Base-by-base conservation (phyloP, 1,139 yeast genomes). In the Blastobotrys malaysiensis region DNA sequence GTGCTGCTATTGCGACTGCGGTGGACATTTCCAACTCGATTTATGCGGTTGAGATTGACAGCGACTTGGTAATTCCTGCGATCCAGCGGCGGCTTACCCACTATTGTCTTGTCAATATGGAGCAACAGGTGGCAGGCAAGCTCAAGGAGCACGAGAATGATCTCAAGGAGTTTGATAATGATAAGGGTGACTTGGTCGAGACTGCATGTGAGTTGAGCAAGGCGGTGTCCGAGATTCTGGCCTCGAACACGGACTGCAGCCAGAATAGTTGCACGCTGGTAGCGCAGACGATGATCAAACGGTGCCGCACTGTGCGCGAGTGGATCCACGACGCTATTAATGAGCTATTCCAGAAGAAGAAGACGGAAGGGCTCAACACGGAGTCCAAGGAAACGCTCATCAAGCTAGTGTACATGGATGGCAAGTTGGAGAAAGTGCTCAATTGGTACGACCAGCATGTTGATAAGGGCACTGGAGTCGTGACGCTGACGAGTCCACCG, bases 51-150 rank as follows among this genome's bases (percentile, higher is more conserved):
- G 96, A 88, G 62, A 73, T 88, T 53, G 96, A 89, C 65, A 80
- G 81, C 60, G 86, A 81, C 51, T 70, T 78, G 56, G 78, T 88
- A 55, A 81, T 88, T 16, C 90, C 85, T 59, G 83, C 82, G 58
- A 75, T 90, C 50, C 81, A 86, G 26, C 87, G 90, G 45, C 80
- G 91, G 67, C 81, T 90, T 58, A 95, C 95, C 0, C 80, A 87
- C 57, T 86, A 86, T 65, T 76, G 91, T 64, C 84, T 90, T 85
- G 80, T 86, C 64, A 90, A 90, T 66, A 84, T 90, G 86, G 91
- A 88, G 52, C 52, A 58, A 14, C 52, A 61, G 16, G 62, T 67
- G 13, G 61, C 63, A 18, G 63, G 63, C n/a, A 60, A 56, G 24
- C 51, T 54, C 18, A 73, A 72, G 61, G 69, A 74, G 54, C 67